Evolutionary conservation across 495 filamentous ascomycete species (phyloP).

Genomic region (Annulohypoxylon nitens): DNA sequence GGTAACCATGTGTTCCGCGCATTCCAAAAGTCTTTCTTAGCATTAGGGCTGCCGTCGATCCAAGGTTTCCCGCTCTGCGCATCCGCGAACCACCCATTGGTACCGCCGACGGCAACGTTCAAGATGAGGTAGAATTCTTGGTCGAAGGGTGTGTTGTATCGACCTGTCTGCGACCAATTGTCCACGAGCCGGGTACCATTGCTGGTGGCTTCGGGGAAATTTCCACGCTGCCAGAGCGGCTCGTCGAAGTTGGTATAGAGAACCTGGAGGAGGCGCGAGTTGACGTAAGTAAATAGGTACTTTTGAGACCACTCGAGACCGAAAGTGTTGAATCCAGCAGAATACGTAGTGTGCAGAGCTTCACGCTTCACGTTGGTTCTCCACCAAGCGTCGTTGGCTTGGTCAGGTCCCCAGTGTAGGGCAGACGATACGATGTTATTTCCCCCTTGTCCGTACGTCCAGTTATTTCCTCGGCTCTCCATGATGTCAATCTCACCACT

Average conservation of each 20-base stretch:
- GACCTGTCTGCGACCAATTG: conserved; percentile 75
- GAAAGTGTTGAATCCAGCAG: conserved; percentile 75
- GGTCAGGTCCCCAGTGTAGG: conserved; percentile 82
- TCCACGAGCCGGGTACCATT: conserved; percentile 79
- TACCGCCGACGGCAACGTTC: conserved; percentile 84
- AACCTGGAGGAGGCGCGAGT: conserved; percentile 82
- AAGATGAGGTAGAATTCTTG: conserved; percentile 84
- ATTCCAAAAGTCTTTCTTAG: conserved; percentile 80
- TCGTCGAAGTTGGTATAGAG: conserved; percentile 81
- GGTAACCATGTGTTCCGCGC: conserved; percentile 75
- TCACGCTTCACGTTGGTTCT: conserved; percentile 79
- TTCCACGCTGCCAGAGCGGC: conserved; percentile 78
- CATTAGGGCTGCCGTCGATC: conserved; percentile 74
- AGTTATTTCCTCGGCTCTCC: conserved; percentile 84
- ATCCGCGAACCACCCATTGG: conserved; percentile 88
- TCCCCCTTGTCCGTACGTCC: conserved; percentile 78
- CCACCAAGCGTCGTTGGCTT: conserved; percentile 76
- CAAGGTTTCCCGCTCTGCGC: conserved; percentile 79
- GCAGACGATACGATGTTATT: conserved; percentile 86
- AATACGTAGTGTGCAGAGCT: conserved; percentile 82
- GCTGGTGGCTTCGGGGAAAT: conserved; percentile 73
- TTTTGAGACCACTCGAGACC: conserved; percentile 90
- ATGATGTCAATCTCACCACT: conserved; percentile 90
- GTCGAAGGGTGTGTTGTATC: conserved; percentile 80
- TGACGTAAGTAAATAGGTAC: conserved; percentile 88